Conservation (phyloP, 345 rosid species). For the Populus alba region DNA sequence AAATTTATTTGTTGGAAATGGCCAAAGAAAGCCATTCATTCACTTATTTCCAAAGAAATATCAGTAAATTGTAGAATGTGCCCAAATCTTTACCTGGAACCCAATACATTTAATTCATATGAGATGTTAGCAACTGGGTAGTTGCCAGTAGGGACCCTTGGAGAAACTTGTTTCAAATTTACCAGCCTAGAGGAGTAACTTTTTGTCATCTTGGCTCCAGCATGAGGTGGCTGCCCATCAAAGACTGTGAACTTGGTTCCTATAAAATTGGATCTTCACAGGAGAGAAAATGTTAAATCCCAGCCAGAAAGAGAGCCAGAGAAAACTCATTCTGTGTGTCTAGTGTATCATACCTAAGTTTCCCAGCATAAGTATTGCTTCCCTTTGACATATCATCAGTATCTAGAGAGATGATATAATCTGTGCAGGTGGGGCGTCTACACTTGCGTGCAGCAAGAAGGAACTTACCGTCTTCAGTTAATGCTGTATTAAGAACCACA, state of each 20-base stretch:
- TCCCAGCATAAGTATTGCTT: constrained; percentile 30
- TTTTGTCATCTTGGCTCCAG: constrained; percentile 32
- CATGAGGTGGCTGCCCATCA: constrained; percentile 36
- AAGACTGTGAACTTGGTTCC: constrained; percentile 36
- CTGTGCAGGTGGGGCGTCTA: constrained; percentile 34
- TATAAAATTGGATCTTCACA: constrained; percentile 30
- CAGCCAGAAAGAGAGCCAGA: neutral
- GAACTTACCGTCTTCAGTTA: constrained; percentile 29
- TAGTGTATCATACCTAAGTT: constrained; percentile 20
- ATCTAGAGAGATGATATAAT: constrained; percentile 29
- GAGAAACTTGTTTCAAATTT: constrained; percentile 33
- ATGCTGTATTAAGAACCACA: constrained; percentile 12
- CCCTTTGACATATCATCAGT: constrained; percentile 28
- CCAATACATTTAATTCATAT: constrained; percentile 35
- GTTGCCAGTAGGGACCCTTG: constrained; percentile 34
- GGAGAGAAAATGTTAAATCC: neutral
- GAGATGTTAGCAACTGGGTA: constrained; percentile 29
- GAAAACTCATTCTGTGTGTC: neutral
- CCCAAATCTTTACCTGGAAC: constrained; percentile 24
- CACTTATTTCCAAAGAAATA: neutral
- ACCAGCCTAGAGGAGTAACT: constrained; percentile 32
- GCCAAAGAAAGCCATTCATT: neutral
- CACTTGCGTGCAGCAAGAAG: constrained; percentile 37
- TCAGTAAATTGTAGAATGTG: neutral
- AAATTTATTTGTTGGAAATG: neutral